Evolutionary conservation across 1,139 yeast genomes (phyloP).

Genomic region (Saccharomycopsis hybrid): DNA sequence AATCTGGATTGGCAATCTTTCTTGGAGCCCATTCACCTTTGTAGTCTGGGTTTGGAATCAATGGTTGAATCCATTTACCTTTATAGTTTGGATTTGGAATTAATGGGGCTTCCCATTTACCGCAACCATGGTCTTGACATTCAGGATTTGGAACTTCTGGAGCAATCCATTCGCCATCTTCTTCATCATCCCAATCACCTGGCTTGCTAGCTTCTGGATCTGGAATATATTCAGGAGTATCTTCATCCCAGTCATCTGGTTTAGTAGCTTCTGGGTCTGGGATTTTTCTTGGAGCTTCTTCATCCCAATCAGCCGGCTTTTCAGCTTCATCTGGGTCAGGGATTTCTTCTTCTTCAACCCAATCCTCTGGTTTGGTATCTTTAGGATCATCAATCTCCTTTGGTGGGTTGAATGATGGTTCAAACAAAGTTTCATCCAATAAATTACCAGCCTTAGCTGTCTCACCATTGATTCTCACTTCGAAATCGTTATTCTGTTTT

Average conservation of each 20-base stretch:
- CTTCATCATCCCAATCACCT: constrained; percentile 78
- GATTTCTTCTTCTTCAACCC: constrained; percentile 67
- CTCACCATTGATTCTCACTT: constrained; percentile 77
- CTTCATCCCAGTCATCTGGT: constrained; percentile 80
- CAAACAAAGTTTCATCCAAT: constrained; percentile 44
- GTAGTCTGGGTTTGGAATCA: constrained; percentile 65
- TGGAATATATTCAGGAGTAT: constrained; percentile 45
- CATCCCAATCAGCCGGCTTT: constrained; percentile 84
- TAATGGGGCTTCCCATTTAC: constrained; percentile 60
- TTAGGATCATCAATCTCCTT: constrained; percentile 51
- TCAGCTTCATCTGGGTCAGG: constrained; percentile 55
- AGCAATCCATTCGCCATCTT: constrained; percentile 79
- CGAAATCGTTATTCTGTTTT: constrained; percentile 57
- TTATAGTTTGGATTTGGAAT: constrained; percentile 62
- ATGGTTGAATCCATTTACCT: constrained; percentile 75
- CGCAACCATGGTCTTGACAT: constrained; percentile 71
- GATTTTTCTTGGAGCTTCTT: constrained; percentile 50
- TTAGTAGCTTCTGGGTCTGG: constrained; percentile 58
- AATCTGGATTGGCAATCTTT: constrained; percentile 60
- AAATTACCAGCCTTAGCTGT: constrained; percentile 65
- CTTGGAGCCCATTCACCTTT: constrained; percentile 77
- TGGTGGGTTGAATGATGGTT: constrained; percentile 63
- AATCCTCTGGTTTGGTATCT: constrained; percentile 65
- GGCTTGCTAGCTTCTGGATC: constrained; percentile 67
- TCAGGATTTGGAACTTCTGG: constrained; percentile 67